Evolutionary conservation across 768 basidiomycete genomes (phyloP), one percentile per base, ranked within the genome.

Genomic region (Tulasnella sp.): DNA sequence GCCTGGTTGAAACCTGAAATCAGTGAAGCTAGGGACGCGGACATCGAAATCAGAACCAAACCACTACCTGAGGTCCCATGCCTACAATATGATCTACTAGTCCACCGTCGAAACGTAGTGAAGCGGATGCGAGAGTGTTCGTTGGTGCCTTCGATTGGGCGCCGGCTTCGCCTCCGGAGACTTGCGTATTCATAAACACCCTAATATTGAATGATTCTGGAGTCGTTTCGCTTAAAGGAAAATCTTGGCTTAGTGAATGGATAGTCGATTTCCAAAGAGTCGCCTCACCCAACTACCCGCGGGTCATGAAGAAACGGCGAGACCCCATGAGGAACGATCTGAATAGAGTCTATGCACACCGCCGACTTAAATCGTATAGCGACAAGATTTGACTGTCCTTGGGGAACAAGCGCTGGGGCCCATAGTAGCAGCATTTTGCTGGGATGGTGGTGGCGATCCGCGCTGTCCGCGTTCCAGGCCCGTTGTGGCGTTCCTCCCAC

Each of bases 301-400:
- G 80, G 74, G 7, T 81, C 42, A 46, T 34, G 31, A n/a, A 44
- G 27, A 62, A 81, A 81, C 18, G 80, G 80, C 24, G 52, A 40
- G 16, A 81, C 79, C 5, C 80, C 80, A 56, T 18, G 24, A 27
- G 80, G 80, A n/a, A 81, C 58, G n/a, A 81, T 76, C 31, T 80
- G 80, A 48, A 81, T 80, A 8, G 74, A 80, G 73, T 75, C 40
- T 24, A 80, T 40, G 36, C 48, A 39, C 31, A 81, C 80, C 31
- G 80, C 38, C 4, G 73, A 44, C 18, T 24, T 21, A 42, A 81
- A 81, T 31, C 80, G 39, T 16, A 81, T 52, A 1, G 80, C 80
- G 8, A 74, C 80, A 14, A 81, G 36, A n/a, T 80, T 79, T 0
- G 48, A 48, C 38, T n/a, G 42, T n/a, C 77, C 80, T 72, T 58